Percentiles rank a stretch among this genome's conserved stretches.
phyloP scores from a whole-genome alignment of 2,329 filamentous ascomycete genomes.

The Intubia oerlemansii region DNA sequence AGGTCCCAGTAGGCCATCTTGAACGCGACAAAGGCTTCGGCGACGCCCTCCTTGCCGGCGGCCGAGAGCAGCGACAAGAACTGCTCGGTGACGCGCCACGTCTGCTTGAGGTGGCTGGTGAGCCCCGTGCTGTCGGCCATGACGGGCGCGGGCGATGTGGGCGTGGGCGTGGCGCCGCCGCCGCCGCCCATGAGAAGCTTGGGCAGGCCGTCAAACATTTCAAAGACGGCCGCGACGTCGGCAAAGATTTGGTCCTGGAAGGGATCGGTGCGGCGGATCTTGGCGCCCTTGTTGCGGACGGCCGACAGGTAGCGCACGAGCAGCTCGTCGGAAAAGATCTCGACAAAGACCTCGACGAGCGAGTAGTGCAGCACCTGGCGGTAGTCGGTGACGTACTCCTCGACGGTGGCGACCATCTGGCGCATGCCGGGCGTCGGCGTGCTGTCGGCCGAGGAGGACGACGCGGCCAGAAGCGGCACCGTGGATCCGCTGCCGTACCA shows the following conservation, averaged over 20 bases:
- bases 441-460: too few relatives aligned
- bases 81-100: slow-evolving; percentile 77
- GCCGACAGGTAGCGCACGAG: slow-evolving; percentile 65
- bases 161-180: too few relatives aligned
- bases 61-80: slow-evolving; percentile 63
- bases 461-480: too few relatives aligned
- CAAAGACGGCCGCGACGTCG: slow-evolving; percentile 77
- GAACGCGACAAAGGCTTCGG: slow-evolving; percentile 63
- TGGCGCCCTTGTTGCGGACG: slow-evolving; percentile 76
- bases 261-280: slow-evolving; percentile 69
- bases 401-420: slow-evolving; percentile 83
- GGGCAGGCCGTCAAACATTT: slow-evolving; percentile 58
- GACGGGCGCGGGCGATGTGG: too few relatives aligned
- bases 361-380: slow-evolving; percentile 64
- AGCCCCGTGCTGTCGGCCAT: too few relatives aligned
- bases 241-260: slow-evolving; percentile 88
- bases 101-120: slow-evolving; percentile 59
- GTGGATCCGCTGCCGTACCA: too few relatives aligned
- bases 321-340: slow-evolving; percentile 82
- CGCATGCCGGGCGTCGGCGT: too few relatives aligned
- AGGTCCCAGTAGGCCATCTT: slow-evolving; percentile 84
- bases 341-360: slow-evolving; percentile 75
- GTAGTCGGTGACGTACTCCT: slow-evolving; percentile 87
- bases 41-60: slow-evolving; percentile 49
- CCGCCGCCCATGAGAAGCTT: slow-evolving; percentile 38